Evolutionary conservation across 2,329 filamentous ascomycete species (phyloP), one percentile per base, ranked within the genome.

Genomic region (Coniochaeta hoffmannii): DNA sequence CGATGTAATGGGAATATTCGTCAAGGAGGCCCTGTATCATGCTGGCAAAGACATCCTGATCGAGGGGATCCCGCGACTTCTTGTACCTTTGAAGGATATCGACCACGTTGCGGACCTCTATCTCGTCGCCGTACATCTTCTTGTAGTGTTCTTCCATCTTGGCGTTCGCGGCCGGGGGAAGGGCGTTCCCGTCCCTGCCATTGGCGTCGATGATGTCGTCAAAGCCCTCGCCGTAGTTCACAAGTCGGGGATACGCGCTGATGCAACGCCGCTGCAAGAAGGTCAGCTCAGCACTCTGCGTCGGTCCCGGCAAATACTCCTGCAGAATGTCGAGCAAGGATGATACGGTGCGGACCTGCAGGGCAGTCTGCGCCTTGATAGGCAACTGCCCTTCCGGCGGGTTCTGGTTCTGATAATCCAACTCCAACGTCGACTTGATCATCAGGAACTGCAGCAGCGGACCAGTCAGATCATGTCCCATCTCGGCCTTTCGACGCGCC

Each of bases 21-120:
- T 99, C 94, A 64, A 99, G 97, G 4, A 99, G 77, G 1, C 94
- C 94, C 65, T 97, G 92, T 34, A 99, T 96, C 91, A 99, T 99
- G 73, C 93, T 97, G 14, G 93, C 89, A 68, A 99, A 99, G 7
- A 97, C 82, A 67, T 99, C 94, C 68, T 97, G 94, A 58, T 97
- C 90, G 15, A 87, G 76, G 1, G 90, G 81, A 58, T 94, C 88
- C 50, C 85, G 83, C 0, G 95, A 97, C 55, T 85, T 85, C 69
- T 99, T 97, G 74, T 96, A 96, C 55, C 83, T 81, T 60, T 90
- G 86, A 65, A 99, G 82, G 36, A 90, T 83, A 59, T 89, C 86
- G 53, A 99, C 88, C 60, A 99, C 89, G 55, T 90, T 85, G 55
- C 90, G 84, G 17, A 97, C 89, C 59, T 93, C 87, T 19, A 92